Conservation (phyloP, 202 grass and related monocot genomes). For the Panicum virgatum region DNA sequence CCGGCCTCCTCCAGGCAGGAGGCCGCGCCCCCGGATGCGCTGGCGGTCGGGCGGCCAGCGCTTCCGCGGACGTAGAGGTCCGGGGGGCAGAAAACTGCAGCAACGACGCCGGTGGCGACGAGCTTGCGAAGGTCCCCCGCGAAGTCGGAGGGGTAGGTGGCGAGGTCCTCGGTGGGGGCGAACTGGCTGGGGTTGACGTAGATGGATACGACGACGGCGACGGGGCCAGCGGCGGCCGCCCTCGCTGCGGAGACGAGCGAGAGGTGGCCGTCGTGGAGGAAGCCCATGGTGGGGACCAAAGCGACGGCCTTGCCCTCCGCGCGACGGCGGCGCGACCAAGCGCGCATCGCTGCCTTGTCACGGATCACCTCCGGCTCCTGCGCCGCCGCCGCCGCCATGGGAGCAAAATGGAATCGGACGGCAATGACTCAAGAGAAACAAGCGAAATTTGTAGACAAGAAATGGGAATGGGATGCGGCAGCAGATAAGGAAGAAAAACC, state of each 20-base stretch:
- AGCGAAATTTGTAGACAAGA: background rate
- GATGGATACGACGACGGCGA: slow-evolving; percentile 73
- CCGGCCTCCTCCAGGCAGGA: slow-evolving; percentile 62
- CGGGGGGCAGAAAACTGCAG: slow-evolving; percentile 64
- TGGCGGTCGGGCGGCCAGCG: background rate
- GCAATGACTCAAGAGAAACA: background rate
- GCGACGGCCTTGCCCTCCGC: slow-evolving; percentile 60
- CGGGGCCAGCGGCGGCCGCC: slow-evolving; percentile 33
- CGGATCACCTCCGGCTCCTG: slow-evolving; percentile 66
- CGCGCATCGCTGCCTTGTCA: slow-evolving; percentile 63
- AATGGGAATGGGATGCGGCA: background rate
- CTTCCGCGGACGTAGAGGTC: slow-evolving; percentile 62
- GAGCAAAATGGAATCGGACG: background rate
- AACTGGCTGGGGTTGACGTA: slow-evolving; percentile 93
- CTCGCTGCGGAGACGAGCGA: slow-evolving; percentile 56
- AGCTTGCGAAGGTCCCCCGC: slow-evolving; percentile 79
- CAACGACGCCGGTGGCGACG: slow-evolving; percentile 47
- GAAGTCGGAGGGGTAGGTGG: slow-evolving; percentile 73
- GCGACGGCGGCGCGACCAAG: slow-evolving; percentile 53
- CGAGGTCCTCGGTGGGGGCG: slow-evolving; percentile 75
- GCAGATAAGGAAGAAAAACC: background rate
- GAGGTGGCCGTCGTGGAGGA: slow-evolving; percentile 88
- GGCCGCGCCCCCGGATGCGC: background rate
- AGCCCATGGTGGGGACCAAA: slow-evolving; percentile 85
- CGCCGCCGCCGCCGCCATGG: slow-evolving; percentile 8